Conservation (phyloP, 768 basidiomycete genomes). For the Candolleomyces eurysporus region DNA sequence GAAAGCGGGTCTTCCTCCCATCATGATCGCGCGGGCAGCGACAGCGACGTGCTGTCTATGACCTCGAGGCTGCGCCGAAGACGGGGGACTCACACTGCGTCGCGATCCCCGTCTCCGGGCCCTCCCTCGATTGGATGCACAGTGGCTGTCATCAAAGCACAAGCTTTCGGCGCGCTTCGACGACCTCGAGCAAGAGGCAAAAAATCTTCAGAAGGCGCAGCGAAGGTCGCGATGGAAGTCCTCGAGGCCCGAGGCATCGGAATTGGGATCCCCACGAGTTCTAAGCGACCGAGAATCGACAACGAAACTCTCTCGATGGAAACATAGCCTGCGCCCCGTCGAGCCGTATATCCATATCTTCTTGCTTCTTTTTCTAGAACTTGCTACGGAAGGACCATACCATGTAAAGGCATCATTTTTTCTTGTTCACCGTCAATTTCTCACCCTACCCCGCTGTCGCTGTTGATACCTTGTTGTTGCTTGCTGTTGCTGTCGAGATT, state of each 20-base stretch:
- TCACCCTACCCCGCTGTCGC: neutral
- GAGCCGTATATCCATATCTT: neutral
- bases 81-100: conserved; percentile 41
- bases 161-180: conserved; percentile 82
- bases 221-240: conserved; percentile 79
- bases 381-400: conserved; percentile 3
- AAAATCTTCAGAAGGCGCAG: conserved; percentile 65
- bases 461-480: neutral
- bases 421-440: neutral
- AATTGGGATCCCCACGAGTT: conserved; percentile 32
- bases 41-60: conserved; percentile 44
- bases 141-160: conserved; percentile 87
- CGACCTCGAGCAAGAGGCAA: conserved; percentile 74
- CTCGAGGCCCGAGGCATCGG: conserved; percentile 76
- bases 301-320: conserved; percentile 8
- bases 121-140: conserved; percentile 65
- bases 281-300: conserved; percentile 53
- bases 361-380: conserved; percentile 12
- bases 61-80: conserved; percentile 46
- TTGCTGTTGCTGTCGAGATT: neutral
- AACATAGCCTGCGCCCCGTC: neutral
- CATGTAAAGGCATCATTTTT: neutral
- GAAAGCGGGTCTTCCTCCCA: conserved; percentile 31
- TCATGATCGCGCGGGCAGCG: conserved; percentile 54
- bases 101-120: conserved; percentile 49